Evolutionary conservation across 345 rosid genomes (phyloP), one percentile per base, ranked within the genome.

Genomic region (Psidium friedrichsthalianum): DNA sequence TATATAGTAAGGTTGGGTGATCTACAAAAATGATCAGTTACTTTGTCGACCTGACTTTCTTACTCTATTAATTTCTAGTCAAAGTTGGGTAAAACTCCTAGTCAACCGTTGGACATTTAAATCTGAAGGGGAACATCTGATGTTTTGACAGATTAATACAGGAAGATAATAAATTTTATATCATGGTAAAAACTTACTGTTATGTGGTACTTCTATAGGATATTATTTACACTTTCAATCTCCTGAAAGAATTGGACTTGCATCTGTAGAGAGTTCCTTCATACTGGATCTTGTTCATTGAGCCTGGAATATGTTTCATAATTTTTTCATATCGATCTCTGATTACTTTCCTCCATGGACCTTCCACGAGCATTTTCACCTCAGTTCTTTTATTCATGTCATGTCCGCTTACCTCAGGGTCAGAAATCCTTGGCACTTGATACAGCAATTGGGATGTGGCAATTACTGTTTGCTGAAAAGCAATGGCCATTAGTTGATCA

Each of bases 361-460:
- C 78, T 69, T 69, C 47, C 80, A 36, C 36, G 7, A 69, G 14
- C 11, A 36, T 18, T 47, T 78, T 47, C 24, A 8, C 78, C 56
- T 51, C 24, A 24, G 56, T 49, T 74, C 15, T 11, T 78, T 49
- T 56, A 29, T 9, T 85, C 56, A 84, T 80, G 29, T 59, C 49
- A n/a, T 86, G 29, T 32, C 44, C 83, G 9, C 69, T 55, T 40
- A 57, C 76, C 87, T 86, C 93, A 97, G 99, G 99, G 99, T 85
- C 99, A 97, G 89, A 97, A 97, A 87, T 96, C 99, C 84, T 90
- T 97, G 74, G 99, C 99, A 87, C 85, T 97, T 89, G 99, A 97
- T 90, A 94, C 99, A n/a, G 99, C 99, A 61, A 96, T 97, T 78
- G 99, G 99, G 53, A 96, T 97, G 99, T 97, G 99, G 99, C 98